Conservation (phyloP, 768 basidiomycete species). For the Multifurca ochricompacta region DNA sequence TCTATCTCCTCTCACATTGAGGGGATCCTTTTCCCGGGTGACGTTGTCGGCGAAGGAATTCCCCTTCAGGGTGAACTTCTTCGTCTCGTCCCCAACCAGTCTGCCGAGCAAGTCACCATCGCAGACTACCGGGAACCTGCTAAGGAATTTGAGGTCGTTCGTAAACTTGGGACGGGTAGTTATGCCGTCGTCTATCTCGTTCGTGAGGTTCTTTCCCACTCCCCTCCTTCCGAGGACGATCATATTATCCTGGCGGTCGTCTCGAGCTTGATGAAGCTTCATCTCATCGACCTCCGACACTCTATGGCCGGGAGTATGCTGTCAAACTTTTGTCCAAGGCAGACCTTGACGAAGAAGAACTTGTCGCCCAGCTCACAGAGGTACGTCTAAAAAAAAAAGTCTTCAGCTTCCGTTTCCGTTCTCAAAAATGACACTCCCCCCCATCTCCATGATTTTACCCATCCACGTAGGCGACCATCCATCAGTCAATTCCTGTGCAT, state of each 20-base stretch:
- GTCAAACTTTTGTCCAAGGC: constrained; percentile 95
- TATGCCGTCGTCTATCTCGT: constrained; percentile 96
- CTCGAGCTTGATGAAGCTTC: constrained; percentile 30
- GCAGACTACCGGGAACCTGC: constrained; percentile 42
- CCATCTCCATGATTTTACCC: too few relatives aligned
- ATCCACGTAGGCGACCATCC: constrained; percentile 74
- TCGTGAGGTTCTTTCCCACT: constrained; percentile 49
- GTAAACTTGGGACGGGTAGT: constrained; percentile 79
- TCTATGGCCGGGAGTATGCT: constrained; percentile 81
- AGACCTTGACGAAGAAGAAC: constrained; percentile 81
- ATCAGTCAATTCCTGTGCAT: constrained; percentile 85
- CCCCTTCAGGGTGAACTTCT: constrained; percentile 48
- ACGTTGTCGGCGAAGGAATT: constrained; percentile 19
- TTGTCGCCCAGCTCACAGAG: constrained; percentile 88
- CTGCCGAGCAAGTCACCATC: constrained; percentile 29
- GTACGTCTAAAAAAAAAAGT: too few relatives aligned
- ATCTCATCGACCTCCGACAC: constrained; percentile 27
- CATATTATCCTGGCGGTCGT: constrained; percentile 45
- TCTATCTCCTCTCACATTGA: constrained; percentile 14
- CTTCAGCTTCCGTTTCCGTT: too few relatives aligned
- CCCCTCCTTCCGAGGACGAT: constrained; percentile 29
- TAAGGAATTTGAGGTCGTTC: constrained; percentile 73
- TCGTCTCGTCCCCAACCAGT: constrained; percentile 44
- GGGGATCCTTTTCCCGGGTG: constrained; percentile 21
- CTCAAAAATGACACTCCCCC: too few relatives aligned